Base-by-base conservation (phyloP, 1,284 basidiomycete species). In the Ceratobasidium sp. region DNA sequence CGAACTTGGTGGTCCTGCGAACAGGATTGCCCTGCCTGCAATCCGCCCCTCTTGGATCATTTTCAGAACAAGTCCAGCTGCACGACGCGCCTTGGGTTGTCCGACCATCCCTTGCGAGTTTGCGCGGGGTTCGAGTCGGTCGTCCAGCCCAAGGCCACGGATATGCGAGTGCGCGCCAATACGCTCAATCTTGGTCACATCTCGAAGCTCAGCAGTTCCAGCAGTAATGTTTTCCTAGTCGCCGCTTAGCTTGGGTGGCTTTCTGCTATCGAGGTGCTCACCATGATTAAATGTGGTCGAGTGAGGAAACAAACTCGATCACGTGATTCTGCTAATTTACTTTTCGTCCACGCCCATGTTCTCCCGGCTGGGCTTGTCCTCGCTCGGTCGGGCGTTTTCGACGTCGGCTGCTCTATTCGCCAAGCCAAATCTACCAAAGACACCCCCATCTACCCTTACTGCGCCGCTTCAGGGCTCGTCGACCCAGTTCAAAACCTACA, bases 111-210 rank as follows among this genome's bases (percentile, higher is more conserved):
- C 96, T 78, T 98, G 94, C 0, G 93, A 88, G 76, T 89, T 91
- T 35, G 85, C 86, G 22, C 93, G 86, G 10, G 96, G 94, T 79
- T 98, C 94, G 71, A 98, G 86, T 72, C 88, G 81, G 74, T 94
- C 93, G 77, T 98, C 96, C 64, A 99, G 87, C 2, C 96, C 96
- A 29, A 99, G 85, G 1, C 96, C 95, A 68, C 88, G 92, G 75
- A 98, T 95, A 81, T 98, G 95, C n/a, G 95, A 97, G 79, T 97
- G 95, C n/a, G 93, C 91, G 76, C 94, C 94, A 78, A 97, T 97
- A 72, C 94, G 91, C 85, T 97, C 94, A 87, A 96, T 94, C 84
- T 94, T 95, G 67, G 94, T 95, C 69, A 95, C 89, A 76, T 96
- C 94, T 70, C 93, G 86, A 72, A 95, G 79, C 78, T 92, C 89